Evolutionary conservation across 495 filamentous ascomycete species (phyloP).

Genomic region (Penicillium odoratum): DNA sequence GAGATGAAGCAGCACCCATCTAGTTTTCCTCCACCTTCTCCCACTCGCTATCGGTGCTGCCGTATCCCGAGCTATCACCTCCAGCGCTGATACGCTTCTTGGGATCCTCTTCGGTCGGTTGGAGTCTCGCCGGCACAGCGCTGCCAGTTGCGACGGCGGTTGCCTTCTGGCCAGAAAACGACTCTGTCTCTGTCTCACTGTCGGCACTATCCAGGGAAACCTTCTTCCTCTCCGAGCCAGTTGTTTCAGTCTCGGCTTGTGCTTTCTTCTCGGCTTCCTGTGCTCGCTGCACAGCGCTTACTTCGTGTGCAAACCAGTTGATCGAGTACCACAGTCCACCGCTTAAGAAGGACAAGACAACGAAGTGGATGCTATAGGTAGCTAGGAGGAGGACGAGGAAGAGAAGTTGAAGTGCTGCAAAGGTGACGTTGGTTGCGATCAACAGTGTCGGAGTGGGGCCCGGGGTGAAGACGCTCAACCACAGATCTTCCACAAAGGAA

Average conservation of each 20-base stretch:
- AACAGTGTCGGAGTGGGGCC: conserved; percentile 86
- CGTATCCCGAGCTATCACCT: conserved; percentile 50
- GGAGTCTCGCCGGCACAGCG: conserved; percentile 29
- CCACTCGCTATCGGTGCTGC: conserved; percentile 58
- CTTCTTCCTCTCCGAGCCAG: conserved; percentile 32
- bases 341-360: conserved; percentile 73
- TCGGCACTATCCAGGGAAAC: conserved; percentile 35
- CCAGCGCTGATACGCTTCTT: conserved; percentile 45
- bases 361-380: conserved; percentile 87
- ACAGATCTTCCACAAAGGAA: conserved; percentile 77
- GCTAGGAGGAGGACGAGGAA: conserved; percentile 73
- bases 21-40: conserved; percentile 51
- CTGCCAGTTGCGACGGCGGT: conserved; percentile 24
- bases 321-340: conserved; percentile 87
- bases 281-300: conserved; percentile 59
- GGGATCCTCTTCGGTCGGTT: conserved; percentile 31
- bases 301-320: conserved; percentile 92
- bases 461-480: conserved; percentile 88
- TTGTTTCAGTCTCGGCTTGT: conserved; percentile 27
- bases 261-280: conserved; percentile 52
- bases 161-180: conserved; percentile 23
- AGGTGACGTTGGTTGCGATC: conserved; percentile 86
- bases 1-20: neutral
- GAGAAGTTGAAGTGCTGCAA: conserved; percentile 78
- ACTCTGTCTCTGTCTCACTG: conserved; percentile 54